These are phyloP conservation scores for Phytophthora capsici DNA, from an alignment of 352 stramenopile species.

Conservation along the genomic window DNA sequence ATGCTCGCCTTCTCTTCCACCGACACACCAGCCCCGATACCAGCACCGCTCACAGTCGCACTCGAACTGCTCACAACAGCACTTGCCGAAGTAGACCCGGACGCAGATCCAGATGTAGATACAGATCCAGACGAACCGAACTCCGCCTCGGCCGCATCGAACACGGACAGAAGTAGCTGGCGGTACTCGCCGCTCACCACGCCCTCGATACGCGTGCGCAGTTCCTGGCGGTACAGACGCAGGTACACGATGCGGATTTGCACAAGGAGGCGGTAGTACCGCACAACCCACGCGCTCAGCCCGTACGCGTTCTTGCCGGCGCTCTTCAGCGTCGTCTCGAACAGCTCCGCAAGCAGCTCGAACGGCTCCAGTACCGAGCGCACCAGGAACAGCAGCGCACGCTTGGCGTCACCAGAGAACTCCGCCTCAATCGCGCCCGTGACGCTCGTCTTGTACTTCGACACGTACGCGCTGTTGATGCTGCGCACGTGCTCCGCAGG, in stretches of 20 bases:
- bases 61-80: conserved; percentile 8
- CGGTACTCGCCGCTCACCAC: conserved; percentile 36
- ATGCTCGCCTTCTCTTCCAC: conserved; percentile 26
- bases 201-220: conserved; percentile 33
- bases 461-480: conserved; percentile 55
- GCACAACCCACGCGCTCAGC: conserved; percentile 33
- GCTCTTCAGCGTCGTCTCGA: conserved; percentile 51
- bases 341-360: conserved; percentile 40
- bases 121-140: neutral
- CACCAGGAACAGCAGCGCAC: conserved; percentile 45
- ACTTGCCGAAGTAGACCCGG: neutral
- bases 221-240: conserved; percentile 54
- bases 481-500: conserved; percentile 52
- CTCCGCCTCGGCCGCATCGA: conserved; percentile 32
- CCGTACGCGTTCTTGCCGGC: conserved; percentile 34
- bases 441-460: conserved; percentile 62
- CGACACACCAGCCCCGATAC: conserved; percentile 3
- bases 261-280: conserved; percentile 45
- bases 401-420: conserved; percentile 49
- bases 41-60: conserved; percentile 4
- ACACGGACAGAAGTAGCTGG: conserved; percentile 25
- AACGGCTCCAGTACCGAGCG: conserved; percentile 40
- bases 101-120: neutral
- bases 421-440: conserved; percentile 57
- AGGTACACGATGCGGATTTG: conserved; percentile 53